A percentile compares a stretch with the other conserved stretches of the same genome.
phyloP scores from a whole-genome alignment of 2,329 filamentous ascomycete genomes.

The Fusarium marasasianum region DNA sequence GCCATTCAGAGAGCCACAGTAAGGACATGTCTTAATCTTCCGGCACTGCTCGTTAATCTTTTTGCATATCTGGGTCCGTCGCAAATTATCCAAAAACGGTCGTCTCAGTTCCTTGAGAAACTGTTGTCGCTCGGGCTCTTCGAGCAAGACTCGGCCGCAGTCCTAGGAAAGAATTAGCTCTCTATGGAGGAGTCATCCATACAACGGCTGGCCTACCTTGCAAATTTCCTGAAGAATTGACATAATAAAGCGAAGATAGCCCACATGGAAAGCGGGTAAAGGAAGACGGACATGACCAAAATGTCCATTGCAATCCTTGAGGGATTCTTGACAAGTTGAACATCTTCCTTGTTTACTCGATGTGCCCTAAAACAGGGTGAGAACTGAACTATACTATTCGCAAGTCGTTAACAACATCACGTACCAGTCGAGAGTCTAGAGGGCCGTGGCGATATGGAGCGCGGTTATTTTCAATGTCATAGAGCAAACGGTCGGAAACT shows the following conservation, averaged over 20 bases:
- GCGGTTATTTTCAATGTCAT: slow-evolving; percentile 85
- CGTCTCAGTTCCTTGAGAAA: slow-evolving; percentile 84
- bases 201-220: slow-evolving; percentile 62
- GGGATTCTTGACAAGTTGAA: slow-evolving; percentile 81
- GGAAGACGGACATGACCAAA: slow-evolving; percentile 94
- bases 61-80: slow-evolving; percentile 84
- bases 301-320: slow-evolving; percentile 91
- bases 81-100: slow-evolving; percentile 86
- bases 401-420: slow-evolving; percentile 13
- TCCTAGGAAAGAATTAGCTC: slow-evolving; percentile 56
- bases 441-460: slow-evolving; percentile 83
- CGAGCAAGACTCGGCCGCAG: slow-evolving; percentile 84
- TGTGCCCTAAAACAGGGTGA: slow-evolving; percentile 66
- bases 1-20: slow-evolving; percentile 85
- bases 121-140: slow-evolving; percentile 78
- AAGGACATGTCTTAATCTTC: slow-evolving; percentile 83
- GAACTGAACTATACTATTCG: neutral
- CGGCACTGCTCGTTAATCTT: slow-evolving; percentile 89
- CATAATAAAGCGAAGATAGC: slow-evolving; percentile 93
- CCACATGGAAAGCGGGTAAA: slow-evolving; percentile 93
- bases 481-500: slow-evolving; percentile 92
- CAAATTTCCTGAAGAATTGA: slow-evolving; percentile 94
- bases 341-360: slow-evolving; percentile 85
- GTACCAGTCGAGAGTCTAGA: slow-evolving; percentile 81
- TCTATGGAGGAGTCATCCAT: neutral